These are phyloP conservation scores for Papiliotrema fonsecae DNA, from an alignment of 1,284 basidiomycete genomes.

Conservation along the genomic window DNA sequence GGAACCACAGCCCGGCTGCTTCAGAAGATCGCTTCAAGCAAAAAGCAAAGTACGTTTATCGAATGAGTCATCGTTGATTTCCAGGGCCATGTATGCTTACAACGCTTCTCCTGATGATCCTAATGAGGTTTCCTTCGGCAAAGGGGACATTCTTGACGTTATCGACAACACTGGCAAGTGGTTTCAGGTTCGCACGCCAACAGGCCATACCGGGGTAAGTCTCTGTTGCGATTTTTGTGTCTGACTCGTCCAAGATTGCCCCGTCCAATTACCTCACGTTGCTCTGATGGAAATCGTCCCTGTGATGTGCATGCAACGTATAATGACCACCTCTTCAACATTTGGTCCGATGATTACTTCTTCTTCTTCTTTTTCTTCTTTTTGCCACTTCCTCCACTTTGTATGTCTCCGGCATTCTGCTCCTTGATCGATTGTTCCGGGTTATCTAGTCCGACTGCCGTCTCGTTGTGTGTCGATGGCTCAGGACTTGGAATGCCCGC, in stretches of 20 bases:
- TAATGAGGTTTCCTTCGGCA: conserved; percentile 89
- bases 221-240: conserved; percentile 8
- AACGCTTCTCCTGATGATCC: conserved; percentile 89
- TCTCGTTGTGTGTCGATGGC: too few species aligned
- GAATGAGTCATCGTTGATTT: not conserved
- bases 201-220: conserved; percentile 69
- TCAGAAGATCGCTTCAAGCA: conserved; percentile 5
- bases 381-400: conserved; percentile 19
- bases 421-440: too few species aligned
- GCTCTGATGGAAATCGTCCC: conserved; percentile 18
- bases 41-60: conserved; percentile 11
- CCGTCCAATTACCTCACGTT: conserved; percentile 44
- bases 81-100: conserved; percentile 56
- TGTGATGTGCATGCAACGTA: not conserved
- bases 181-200: conserved; percentile 87
- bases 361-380: conserved; percentile 44
- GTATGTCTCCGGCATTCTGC: too few species aligned
- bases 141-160: conserved; percentile 91
- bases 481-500: too few species aligned
- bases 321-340: not conserved
- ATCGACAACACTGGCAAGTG: conserved; percentile 89
- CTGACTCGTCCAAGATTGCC: conserved; percentile 28
- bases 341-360: conserved; percentile 18
- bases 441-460: too few species aligned
- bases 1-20: conserved; percentile 1